phyloP scores from a whole-genome alignment of 805 yeast species.

The Komagataella pseudopastoris region DNA sequence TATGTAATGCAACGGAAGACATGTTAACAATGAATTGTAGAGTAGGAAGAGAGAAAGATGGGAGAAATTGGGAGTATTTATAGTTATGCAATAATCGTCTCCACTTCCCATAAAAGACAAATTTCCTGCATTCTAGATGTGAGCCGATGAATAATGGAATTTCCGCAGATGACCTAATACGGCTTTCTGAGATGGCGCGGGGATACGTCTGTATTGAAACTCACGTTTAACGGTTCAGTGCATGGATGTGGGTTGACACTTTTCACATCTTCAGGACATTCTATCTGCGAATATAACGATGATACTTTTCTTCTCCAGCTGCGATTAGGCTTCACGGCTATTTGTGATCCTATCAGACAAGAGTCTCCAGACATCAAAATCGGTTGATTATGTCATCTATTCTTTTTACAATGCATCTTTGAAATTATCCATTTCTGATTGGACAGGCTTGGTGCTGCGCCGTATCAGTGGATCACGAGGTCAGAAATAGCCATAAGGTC shows the following conservation, averaged over 20 bases:
- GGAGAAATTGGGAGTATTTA: not conserved
- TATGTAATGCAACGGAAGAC: constrained; percentile 1
- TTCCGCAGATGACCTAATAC: not conserved
- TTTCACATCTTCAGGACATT: not conserved
- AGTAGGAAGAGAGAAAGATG: not conserved
- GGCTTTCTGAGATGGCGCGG: not conserved
- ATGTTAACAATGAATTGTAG: not conserved
- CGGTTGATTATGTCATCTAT: not conserved
- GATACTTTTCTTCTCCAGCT: not conserved
- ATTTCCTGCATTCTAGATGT: constrained; percentile 1
- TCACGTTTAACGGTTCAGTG: too few species aligned
- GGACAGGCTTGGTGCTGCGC: not conserved
- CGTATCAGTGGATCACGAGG: not conserved
- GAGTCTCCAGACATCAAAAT: not conserved
- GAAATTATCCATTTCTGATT: not conserved
- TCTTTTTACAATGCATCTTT: not conserved
- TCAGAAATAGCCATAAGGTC: too few species aligned
- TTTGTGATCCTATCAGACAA: not conserved
- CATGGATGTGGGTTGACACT: not conserved
- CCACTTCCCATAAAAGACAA: not conserved
- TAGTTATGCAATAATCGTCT: not conserved
- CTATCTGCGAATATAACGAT: not conserved
- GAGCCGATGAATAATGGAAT: not conserved
- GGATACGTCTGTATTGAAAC: not conserved
- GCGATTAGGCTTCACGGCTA: not conserved